These are phyloP conservation scores for Hemisphaericaspora subhashii DNA, from an alignment of 1,139 yeast species.

Conservation along the genomic window DNA sequence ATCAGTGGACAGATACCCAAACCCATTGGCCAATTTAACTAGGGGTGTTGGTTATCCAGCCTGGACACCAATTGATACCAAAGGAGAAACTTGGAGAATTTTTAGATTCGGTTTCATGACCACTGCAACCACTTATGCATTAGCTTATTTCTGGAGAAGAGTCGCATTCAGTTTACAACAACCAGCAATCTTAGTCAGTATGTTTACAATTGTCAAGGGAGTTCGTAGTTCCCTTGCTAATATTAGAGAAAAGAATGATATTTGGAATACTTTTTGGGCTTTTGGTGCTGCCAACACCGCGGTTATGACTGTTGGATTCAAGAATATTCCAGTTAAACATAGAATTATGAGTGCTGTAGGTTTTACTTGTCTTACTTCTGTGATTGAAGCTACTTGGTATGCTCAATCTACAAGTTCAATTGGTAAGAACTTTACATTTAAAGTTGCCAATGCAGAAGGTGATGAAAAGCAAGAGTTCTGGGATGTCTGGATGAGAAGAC, in stretches of 20 bases:
- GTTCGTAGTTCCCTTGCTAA: constrained; percentile 36
- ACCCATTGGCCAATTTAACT: constrained; percentile 42
- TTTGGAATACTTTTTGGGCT: constrained; percentile 51
- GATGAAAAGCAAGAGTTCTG: constrained; percentile 69
- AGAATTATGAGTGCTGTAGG: constrained; percentile 43
- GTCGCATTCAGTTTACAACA: constrained; percentile 45
- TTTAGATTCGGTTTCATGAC: constrained; percentile 45
- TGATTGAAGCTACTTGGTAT: constrained; percentile 43
- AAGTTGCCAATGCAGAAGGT: constrained; percentile 34
- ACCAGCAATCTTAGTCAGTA: constrained; percentile 43
- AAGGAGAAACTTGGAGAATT: constrained; percentile 39
- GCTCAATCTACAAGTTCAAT: constrained; percentile 46
- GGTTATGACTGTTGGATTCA: constrained; percentile 43
- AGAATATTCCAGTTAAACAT: constrained; percentile 43
- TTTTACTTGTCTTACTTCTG: constrained; percentile 42
- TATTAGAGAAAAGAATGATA: constrained; percentile 50
- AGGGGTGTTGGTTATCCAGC: constrained; percentile 45
- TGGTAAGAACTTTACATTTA: constrained; percentile 38
- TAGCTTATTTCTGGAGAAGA: constrained; percentile 50
- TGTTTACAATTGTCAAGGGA: constrained; percentile 41
- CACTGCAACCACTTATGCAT: constrained; percentile 49
- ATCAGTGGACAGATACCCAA: constrained; percentile 43
- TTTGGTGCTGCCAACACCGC: constrained; percentile 45
- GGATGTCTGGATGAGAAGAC: constrained; percentile 82
- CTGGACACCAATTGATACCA: constrained; percentile 48